phyloP scores from a whole-genome alignment of 306 rosid species.

The Potentilla sterilis region DNA sequence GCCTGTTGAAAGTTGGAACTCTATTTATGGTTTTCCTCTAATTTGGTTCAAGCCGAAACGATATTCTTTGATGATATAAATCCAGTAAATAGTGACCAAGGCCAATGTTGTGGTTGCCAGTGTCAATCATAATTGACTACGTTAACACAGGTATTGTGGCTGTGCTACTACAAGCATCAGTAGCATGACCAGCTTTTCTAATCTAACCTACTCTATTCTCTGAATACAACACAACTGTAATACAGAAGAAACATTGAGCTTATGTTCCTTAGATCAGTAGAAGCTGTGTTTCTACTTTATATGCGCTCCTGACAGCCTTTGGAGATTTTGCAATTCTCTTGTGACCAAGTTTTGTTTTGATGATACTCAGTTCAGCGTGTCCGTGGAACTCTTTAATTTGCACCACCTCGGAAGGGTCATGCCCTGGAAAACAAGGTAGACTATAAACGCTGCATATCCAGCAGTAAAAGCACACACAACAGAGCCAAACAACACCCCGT shows the following conservation, averaged over 20 bases:
- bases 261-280: conserved; percentile 15
- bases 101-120: too few relatives aligned
- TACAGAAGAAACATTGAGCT: conserved; percentile 7
- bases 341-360: conserved; percentile 3
- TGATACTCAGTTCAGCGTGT: conserved; percentile 39
- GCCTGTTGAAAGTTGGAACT: not conserved
- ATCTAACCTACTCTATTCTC: conserved; percentile 17
- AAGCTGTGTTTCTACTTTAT: conserved; percentile 21
- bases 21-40: not conserved
- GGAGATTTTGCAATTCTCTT: conserved; percentile 8
- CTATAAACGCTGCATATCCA: conserved; percentile 64
- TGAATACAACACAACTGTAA: conserved; percentile 17
- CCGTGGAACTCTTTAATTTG: conserved; percentile 37
- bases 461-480: conserved; percentile 42
- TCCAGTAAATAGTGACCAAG: not conserved
- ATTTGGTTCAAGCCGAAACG: not conserved
- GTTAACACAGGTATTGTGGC: conserved; percentile 15
- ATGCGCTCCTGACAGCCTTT: conserved; percentile 16
- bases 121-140: not conserved
- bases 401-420: conserved; percentile 46
- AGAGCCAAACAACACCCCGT: conserved; percentile 39
- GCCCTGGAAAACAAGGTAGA: conserved; percentile 61
- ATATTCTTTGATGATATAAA: not conserved
- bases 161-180: not conserved
- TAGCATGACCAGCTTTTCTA: not conserved